Conservation (phyloP, 352 stramenopile genomes). For the Phytopythium kandeliae region DNA sequence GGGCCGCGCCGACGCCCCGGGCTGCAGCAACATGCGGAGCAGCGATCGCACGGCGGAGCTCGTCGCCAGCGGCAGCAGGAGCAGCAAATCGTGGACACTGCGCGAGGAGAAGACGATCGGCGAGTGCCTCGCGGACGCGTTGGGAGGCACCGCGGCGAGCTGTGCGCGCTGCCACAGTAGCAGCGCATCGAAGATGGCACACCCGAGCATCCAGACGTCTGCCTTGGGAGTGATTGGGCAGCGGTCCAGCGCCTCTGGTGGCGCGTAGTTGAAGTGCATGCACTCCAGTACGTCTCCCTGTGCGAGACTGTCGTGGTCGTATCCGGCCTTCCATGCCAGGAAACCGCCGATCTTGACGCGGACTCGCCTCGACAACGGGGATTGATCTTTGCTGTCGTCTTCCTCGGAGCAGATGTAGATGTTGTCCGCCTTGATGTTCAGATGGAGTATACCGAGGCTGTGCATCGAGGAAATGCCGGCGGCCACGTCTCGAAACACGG, state of each 20-base stretch:
- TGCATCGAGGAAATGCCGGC: constrained; percentile 50
- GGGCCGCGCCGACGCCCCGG: constrained; percentile 42
- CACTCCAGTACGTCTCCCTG: constrained; percentile 28
- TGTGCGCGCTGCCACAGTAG: constrained; percentile 46
- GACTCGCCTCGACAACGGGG: background rate
- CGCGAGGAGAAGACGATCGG: constrained; percentile 35
- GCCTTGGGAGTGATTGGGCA: constrained; percentile 32
- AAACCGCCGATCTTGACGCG: constrained; percentile 34
- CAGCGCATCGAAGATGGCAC: constrained; percentile 44
- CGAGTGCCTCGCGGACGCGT: background rate
- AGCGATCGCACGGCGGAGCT: constrained; percentile 42
- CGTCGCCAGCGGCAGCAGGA: constrained; percentile 37
- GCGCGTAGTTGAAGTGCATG: constrained; percentile 29
- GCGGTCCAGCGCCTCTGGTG: constrained; percentile 33
- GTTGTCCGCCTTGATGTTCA: constrained; percentile 50
- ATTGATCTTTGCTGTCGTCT: background rate
- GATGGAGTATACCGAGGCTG: constrained; percentile 37
- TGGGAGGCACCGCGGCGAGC: constrained; percentile 11
- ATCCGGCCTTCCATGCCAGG: constrained; percentile 38
- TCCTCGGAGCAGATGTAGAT: constrained; percentile 26
- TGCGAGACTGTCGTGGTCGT: constrained; percentile 20
- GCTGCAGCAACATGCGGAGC: constrained; percentile 59
- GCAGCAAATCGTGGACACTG: constrained; percentile 30
- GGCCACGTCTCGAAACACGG: constrained; percentile 40
- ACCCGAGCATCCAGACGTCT: constrained; percentile 65